Conservation (phyloP, 371 early-diverging fungal genomes). For the Zychaea mexicana region DNA sequence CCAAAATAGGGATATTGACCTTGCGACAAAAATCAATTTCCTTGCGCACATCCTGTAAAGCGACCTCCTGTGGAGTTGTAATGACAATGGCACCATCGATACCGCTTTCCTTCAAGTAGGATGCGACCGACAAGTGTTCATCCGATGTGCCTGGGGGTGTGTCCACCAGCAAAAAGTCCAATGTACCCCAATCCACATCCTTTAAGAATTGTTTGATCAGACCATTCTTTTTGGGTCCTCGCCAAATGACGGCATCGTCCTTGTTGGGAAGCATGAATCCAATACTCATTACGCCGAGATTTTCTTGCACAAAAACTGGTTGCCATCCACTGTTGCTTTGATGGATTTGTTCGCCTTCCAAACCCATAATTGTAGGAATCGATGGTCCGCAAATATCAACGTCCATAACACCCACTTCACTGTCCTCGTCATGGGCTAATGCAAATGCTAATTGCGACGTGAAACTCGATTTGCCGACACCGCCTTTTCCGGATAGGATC, state of each 20-base stretch:
- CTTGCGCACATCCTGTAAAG: slow-evolving; percentile 94
- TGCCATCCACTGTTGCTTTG: slow-evolving; percentile 84
- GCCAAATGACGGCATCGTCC: slow-evolving; percentile 98
- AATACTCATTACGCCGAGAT: slow-evolving; percentile 92
- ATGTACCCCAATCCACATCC: slow-evolving; percentile 93
- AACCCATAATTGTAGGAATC: slow-evolving; percentile 92
- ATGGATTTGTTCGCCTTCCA: slow-evolving; percentile 88
- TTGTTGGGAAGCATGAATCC: slow-evolving; percentile 91
- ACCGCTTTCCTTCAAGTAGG: slow-evolving; percentile 76
- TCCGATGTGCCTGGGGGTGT: slow-evolving; percentile 99
- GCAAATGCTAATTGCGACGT: slow-evolving; percentile 82
- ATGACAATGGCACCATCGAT: slow-evolving; percentile 94
- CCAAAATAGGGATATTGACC: slow-evolving; percentile 88
- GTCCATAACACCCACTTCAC: slow-evolving; percentile 93
- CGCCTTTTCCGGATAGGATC: slow-evolving; percentile 99
- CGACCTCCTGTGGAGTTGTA: slow-evolving; percentile 98
- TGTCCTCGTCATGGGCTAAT: slow-evolving; percentile 64
- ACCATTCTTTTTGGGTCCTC: slow-evolving; percentile 97
- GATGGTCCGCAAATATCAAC: slow-evolving; percentile 99
- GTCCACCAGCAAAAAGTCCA: slow-evolving; percentile 96
- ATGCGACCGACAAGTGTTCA: slow-evolving; percentile 92
- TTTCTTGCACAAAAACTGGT: slow-evolving; percentile 92
- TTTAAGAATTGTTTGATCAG: slow-evolving; percentile 96
- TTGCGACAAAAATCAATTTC: slow-evolving; percentile 96
- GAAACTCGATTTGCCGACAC: slow-evolving; percentile 96